Base-by-base conservation (phyloP, 2,329 filamentous ascomycete species). In the Trichoderma guizhouense region DNA sequence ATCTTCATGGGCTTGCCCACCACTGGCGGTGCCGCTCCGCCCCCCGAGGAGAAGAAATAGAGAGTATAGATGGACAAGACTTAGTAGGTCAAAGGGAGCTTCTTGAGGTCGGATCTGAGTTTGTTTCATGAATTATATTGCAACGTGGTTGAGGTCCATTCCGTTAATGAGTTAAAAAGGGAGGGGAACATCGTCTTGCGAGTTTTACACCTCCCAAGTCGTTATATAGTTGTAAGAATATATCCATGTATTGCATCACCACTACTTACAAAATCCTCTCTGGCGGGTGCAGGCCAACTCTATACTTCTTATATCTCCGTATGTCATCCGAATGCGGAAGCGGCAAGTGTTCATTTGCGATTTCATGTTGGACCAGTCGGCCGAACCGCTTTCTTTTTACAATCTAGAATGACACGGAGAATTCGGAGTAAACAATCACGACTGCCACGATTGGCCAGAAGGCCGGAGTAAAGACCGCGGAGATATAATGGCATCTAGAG, bases 1-100 rank as follows among this genome's bases (percentile, higher is more conserved):
- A 93, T 96, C 78, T 93, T 93, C 80, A 94, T 96, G 90, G 93
- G 93, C 55, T 83, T 97, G 68, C 93, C 93, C 3, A 96, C 93
- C 5, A 97, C 93, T 1, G 93, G 93, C 72, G 92, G 93, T 57
- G 83, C 86, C 30, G 84, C 86, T n/a, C 84, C 86, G 11, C 82
- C 88, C 2, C 81, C 85, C 69, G 84, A 89, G 80, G 84, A 86
- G 81, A 82, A 86, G 43, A 51, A 51, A 24, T 53, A 78, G 76
- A 77, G 71, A 57, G 43, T n/a, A 62, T 69, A 69, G 39, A 67
- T 18, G n/a, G 63, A 15, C 21, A 32, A 39, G 26, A 15, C 24
- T 34, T 12, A 7, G 39, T 18, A 62, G 67, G 57, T 21, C 36
- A 36, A 62, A 24, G 36, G 43, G 15, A 34, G 15, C 7, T 32